Evolutionary conservation across 768 basidiomycete genomes (phyloP).

Genomic region (Pleurotus citrinopileatus): DNA sequence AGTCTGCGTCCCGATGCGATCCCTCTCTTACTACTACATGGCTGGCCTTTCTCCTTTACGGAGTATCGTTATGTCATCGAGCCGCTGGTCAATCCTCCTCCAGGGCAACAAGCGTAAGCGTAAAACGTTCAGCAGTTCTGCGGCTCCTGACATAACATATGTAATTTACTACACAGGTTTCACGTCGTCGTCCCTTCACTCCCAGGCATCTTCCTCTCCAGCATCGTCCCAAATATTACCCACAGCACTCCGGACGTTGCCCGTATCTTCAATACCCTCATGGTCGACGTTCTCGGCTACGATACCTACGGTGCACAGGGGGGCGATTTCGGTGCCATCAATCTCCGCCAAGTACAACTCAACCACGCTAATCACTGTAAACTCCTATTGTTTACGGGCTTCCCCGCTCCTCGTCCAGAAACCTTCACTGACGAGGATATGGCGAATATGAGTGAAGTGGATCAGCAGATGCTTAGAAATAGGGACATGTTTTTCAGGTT

Average conservation of each 20-base stretch:
- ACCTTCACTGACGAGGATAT: slow-evolving; percentile 3
- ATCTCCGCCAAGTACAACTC: slow-evolving; percentile 6
- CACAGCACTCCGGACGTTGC: slow-evolving; percentile 10
- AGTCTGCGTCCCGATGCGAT: slow-evolving; percentile 8
- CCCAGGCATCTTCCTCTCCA: slow-evolving; percentile 8
- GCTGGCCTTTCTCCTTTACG: slow-evolving; percentile 5
- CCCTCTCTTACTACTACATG: slow-evolving; percentile 8
- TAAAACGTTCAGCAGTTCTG: too few species aligned
- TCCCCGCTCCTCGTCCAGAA: slow-evolving; percentile 1
- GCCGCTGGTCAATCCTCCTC: slow-evolving; percentile 3
- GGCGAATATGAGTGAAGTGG: not conserved
- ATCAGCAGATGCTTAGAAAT: not conserved
- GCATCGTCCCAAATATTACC: not conserved
- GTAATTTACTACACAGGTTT: too few species aligned
- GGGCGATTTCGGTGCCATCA: slow-evolving; percentile 10
- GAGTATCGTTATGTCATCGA: slow-evolving; percentile 7
- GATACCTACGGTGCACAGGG: slow-evolving; percentile 7
- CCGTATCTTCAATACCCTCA: slow-evolving; percentile 7
- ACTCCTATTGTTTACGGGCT: slow-evolving; percentile 4
- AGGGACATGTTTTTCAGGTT: not conserved
- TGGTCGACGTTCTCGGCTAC: slow-evolving; percentile 11
- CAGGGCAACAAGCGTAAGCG: slow-evolving; percentile 4
- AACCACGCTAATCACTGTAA: slow-evolving; percentile 3
- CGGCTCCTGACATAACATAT: too few species aligned
- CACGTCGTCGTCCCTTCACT: slow-evolving; percentile 11